phyloP scores from a whole-genome alignment of 257 asterid species.

The Solanum acaule region DNA sequence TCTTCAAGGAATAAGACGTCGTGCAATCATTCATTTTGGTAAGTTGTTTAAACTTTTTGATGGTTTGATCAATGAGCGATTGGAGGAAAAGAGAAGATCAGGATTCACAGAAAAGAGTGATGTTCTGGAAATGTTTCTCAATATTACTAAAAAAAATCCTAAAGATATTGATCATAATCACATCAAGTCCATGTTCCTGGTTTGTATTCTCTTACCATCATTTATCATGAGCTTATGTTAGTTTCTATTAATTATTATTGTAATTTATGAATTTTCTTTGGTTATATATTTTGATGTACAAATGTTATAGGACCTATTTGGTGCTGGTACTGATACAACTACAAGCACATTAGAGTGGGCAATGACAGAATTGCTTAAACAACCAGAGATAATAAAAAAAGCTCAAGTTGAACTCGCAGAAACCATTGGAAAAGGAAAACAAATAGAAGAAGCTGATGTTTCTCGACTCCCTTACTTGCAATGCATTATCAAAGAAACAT shows the following conservation, averaged over 20 bases:
- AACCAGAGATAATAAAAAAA: constrained; percentile 1
- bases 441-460: neutral
- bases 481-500: no score
- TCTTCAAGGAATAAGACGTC: neutral
- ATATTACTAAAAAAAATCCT: neutral
- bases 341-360: constrained; percentile 17
- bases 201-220: neutral
- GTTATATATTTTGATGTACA: neutral
- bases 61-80: neutral
- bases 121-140: neutral
- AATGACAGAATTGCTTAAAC: constrained; percentile 13
- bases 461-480: no score
- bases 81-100: neutral
- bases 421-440: constrained; percentile 1
- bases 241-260: neutral
- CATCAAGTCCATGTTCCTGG: neutral
- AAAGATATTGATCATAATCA: neutral
- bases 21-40: neutral
- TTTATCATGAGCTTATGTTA: neutral
- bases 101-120: neutral
- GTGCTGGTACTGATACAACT: constrained; percentile 14
- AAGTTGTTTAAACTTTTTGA: neutral
- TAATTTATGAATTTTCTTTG: neutral
- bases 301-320: constrained; percentile 3
- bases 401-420: constrained; percentile 10